Percentiles rank a stretch among this genome's conserved stretches.
Conservation (phyloP, 2,329 filamentous ascomycete genomes). For the Amylocarpus encephaloides region DNA sequence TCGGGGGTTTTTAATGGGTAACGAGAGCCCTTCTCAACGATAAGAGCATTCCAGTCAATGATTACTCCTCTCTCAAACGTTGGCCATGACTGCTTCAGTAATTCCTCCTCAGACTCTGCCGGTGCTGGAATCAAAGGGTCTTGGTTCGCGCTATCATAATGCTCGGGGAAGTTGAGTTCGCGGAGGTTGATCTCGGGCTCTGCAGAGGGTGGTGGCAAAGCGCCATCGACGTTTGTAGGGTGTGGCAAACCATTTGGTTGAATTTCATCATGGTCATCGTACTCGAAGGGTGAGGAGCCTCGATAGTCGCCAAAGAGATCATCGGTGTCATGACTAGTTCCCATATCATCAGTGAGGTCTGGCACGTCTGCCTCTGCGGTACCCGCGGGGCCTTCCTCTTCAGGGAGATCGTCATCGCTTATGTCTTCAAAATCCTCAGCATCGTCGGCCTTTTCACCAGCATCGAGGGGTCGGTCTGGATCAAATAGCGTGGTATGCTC, state of each 20-base stretch:
- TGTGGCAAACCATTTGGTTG: conserved; percentile 16
- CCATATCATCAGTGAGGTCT: conserved; percentile 48
- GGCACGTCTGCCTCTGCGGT: conserved; percentile 22
- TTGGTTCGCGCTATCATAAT: conserved; percentile 41
- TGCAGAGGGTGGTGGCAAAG: conserved; percentile 16
- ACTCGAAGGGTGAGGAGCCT: conserved; percentile 27
- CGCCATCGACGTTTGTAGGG: conserved; percentile 12
- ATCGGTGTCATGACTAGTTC: conserved; percentile 51
- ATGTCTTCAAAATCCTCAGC: conserved; percentile 89
- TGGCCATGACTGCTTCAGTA: conserved; percentile 75
- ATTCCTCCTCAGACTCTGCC: conserved; percentile 66
- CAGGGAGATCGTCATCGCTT: conserved; percentile 82
- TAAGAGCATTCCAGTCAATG: conserved; percentile 73
- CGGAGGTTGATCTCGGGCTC: conserved; percentile 26
- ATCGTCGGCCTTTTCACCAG: conserved; percentile 80
- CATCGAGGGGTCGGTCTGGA: conserved; percentile 45
- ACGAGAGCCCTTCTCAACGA: conserved; percentile 72
- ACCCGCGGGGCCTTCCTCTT: conserved; percentile 54
- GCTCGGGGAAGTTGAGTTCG: conserved; percentile 42
- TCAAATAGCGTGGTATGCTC: conserved; percentile 35
- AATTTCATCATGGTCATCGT: conserved; percentile 17
- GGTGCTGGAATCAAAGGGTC: conserved; percentile 60
- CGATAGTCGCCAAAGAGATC: conserved; percentile 62
- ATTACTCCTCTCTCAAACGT: conserved; percentile 69
- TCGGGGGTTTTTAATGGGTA: conserved; percentile 72